phyloP scores from a whole-genome alignment of 495 filamentous ascomycete genomes.

The Melanomma pulvis-pyrius region DNA sequence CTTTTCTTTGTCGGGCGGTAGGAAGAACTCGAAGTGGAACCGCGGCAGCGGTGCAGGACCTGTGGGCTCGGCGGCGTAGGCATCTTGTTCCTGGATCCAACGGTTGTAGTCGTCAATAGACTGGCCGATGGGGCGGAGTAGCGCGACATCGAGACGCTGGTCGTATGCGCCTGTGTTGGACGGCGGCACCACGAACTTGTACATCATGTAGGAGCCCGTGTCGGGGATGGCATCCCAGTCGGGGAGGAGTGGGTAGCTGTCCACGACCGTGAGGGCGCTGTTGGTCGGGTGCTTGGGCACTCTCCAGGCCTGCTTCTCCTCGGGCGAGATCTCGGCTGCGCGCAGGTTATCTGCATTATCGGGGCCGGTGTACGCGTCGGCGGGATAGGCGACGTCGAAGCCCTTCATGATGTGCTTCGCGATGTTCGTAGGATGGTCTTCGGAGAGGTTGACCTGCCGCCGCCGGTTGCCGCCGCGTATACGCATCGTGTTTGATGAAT shows the following conservation, averaged over 20 bases:
- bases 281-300: slow-evolving; percentile 81
- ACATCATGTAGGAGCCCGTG: slow-evolving; percentile 78
- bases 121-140: slow-evolving; percentile 68
- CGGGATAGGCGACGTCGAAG: slow-evolving; percentile 78
- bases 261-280: slow-evolving; percentile 73
- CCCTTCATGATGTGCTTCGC: slow-evolving; percentile 79
- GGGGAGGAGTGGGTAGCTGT: slow-evolving; percentile 79
- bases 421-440: slow-evolving; percentile 82
- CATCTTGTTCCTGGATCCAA: slow-evolving; percentile 51
- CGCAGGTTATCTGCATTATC: slow-evolving; percentile 54
- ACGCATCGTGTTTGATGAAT: slow-evolving; percentile 47
- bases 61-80: slow-evolving; percentile 59
- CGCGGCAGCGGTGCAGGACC: slow-evolving; percentile 62
- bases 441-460: slow-evolving; percentile 53
- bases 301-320: slow-evolving; percentile 69
- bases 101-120: slow-evolving; percentile 48
- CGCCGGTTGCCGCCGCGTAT: slow-evolving; percentile 39
- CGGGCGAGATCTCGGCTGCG: slow-evolving; percentile 57
- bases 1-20: slow-evolving; percentile 60
- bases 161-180: slow-evolving; percentile 65
- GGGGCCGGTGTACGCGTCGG: slow-evolving; percentile 61
- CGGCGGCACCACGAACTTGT: slow-evolving; percentile 87
- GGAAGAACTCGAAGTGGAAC: slow-evolving; percentile 81
- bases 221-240: slow-evolving; percentile 90
- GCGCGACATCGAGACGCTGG: slow-evolving; percentile 73